Evolutionary conservation across 768 basidiomycete genomes (phyloP), one percentile per base, ranked within the genome.

Genomic region (Mycena metata): DNA sequence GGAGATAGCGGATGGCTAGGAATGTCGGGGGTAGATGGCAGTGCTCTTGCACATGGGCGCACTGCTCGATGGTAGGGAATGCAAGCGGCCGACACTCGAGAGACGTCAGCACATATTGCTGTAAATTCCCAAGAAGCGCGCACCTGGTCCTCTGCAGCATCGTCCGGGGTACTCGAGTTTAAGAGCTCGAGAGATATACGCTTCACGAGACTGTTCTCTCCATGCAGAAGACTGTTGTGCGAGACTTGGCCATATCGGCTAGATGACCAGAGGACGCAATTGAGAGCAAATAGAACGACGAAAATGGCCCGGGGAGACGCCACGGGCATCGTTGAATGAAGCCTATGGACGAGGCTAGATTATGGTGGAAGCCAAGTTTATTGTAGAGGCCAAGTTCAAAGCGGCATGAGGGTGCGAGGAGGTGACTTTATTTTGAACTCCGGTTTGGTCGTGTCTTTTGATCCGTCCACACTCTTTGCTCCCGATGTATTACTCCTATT

Each of bases 1-100:
- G 83, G 21, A 94, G 83, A 77, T 95, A 95, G 17, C 88, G 83
- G 36, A 96, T 85, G 26, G 87, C 85, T 51, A 95, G 86, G 74
- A 94, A 82, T 0, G 94, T 94, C 6, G 83, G 79, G 16, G 90
- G 81, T 12, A 78, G 69, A 2, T 86, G 82, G 77, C 94, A 96
- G n/a, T 76, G 68, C 2, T 85, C 79, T 21, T 78, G 76, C 60
- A 91, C 91, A 79, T 93, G 88, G 19, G 76, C 60, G 75, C 94
- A 96, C 79, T 95, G 94, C 15, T 85, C 78, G 13, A 78, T 74
- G 3, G 80, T 56, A 2, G 88, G 86, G 39, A 89, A 78, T 19
- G 85, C 79, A 52, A 90, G 82, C 3, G 94, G 94, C 56, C 78
- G 84, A 78, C 94, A 95, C 92, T 94, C 68, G 45, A 45, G 46